A percentile compares a stretch with the other conserved stretches of the same genome.
Evolutionary conservation across 305 asterid species (phyloP).

Genomic region (Petunia hybrid): DNA sequence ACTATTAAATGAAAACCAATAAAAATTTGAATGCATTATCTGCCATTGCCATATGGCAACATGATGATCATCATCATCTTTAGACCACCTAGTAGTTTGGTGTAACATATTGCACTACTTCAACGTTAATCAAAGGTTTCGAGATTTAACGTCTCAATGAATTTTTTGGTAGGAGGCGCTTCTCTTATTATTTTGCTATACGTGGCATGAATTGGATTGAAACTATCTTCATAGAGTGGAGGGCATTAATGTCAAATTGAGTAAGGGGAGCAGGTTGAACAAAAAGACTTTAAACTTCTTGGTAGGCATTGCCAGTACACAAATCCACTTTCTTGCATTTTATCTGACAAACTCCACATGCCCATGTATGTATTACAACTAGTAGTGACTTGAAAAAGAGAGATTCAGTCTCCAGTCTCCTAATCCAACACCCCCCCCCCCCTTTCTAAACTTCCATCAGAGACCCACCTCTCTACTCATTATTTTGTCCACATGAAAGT

Average conservation of each 20-base stretch:
- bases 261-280: constrained; percentile 16
- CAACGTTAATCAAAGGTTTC: too few species aligned
- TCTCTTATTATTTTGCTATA: too few species aligned
- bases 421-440: constrained; percentile 8
- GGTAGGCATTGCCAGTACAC: constrained; percentile 53
- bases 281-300: constrained; percentile 24
- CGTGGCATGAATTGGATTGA: too few species aligned
- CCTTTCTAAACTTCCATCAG: not conserved
- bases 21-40: constrained; percentile 28
- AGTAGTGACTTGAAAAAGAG: constrained; percentile 37
- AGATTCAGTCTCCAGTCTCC: constrained; percentile 49
- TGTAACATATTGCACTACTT: too few species aligned
- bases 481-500: constrained; percentile 70
- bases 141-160: too few species aligned
- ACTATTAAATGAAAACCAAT: constrained; percentile 24
- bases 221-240: not conserved
- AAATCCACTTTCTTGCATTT: constrained; percentile 61
- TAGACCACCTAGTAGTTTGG: too few species aligned
- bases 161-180: too few species aligned
- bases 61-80: not conserved
- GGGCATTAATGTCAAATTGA: constrained; percentile 23
- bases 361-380: constrained; percentile 51
- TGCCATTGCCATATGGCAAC: constrained; percentile 33
- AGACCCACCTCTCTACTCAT: constrained; percentile 52
- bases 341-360: constrained; percentile 93